Base-by-base conservation (phyloP, 108 stramenopile species). In the Pseudonitzschia multistriata region DNA sequence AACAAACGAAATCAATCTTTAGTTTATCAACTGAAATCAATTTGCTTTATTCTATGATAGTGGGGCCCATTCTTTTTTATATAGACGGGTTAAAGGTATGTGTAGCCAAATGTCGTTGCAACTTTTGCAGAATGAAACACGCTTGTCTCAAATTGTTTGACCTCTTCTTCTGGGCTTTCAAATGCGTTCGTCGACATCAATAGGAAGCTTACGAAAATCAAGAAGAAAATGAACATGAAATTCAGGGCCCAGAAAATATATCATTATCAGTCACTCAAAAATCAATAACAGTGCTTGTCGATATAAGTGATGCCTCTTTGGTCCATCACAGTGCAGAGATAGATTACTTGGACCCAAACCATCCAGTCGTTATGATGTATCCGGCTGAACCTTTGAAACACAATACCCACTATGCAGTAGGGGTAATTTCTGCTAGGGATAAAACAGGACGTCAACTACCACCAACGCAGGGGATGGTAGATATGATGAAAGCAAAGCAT, bases 11-110 rank as follows among this genome's bases (percentile, higher is more conserved):
- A 7, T 8, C 37, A 37, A 8, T 37, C 6, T 37, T 37, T 37
- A 17, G 5, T 45, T 6, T 39, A 7, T 39, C 37, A 39, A 39
- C 5, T 39, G 5, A 10, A 39, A 39, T 39, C 10, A 1, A 17
- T 48, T 0, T 64, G 5, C 24, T 45, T 64, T 25, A 6, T 5
- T 22, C 5, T 15, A 45, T 45, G 11, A 45, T 10, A 64, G 63
- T 83, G 72, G 86, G 79, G 3, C 85, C 88, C 22, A 85, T 90
- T 7, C 50, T 93, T 21, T 93, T 90, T 52, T 93, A 93, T 65
- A 76, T 93, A 34, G 80, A 86, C 19, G 90, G 85, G 17, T 47
- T 88, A 36, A 80, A 83, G 65, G 82, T 83, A 53, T 63, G 78
- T 8, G n/a, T n/a, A n/a, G n/a, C n/a, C n/a, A n/a, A n/a, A n/a